Conservation (phyloP, 257 asterid species). For the Rehmannia glutinosa region DNA sequence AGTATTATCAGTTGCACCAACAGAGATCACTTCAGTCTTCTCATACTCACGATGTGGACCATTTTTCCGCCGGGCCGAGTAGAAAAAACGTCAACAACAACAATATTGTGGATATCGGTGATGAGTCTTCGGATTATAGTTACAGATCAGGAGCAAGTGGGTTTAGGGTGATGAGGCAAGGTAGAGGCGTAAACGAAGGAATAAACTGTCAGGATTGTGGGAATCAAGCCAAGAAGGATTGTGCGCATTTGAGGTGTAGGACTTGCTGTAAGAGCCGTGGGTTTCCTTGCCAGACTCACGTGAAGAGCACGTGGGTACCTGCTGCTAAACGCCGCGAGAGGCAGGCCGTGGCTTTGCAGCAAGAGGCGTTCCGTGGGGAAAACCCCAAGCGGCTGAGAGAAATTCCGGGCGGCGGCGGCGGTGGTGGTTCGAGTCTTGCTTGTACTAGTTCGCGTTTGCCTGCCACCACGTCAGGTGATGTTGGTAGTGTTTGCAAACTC, state of each 20-base stretch:
- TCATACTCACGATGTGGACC: slow-evolving; percentile 33
- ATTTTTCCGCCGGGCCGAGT: slow-evolving; percentile 35
- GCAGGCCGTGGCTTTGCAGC: too few species aligned
- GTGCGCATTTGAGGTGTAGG: slow-evolving; percentile 51
- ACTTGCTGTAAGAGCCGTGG: slow-evolving; percentile 72
- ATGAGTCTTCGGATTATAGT: slow-evolving; percentile 21
- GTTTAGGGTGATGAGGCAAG: slow-evolving; percentile 26
- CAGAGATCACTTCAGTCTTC: slow-evolving; percentile 13
- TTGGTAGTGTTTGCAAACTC: not conserved
- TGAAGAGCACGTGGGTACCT: slow-evolving; percentile 74
- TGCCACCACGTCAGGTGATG: slow-evolving; percentile 43
- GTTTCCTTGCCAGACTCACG: slow-evolving; percentile 51
- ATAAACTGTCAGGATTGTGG: slow-evolving; percentile 67
- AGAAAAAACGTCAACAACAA: not conserved
- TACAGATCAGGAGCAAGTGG: slow-evolving; percentile 16
- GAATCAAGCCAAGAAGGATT: slow-evolving; percentile 67
- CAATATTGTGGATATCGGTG: slow-evolving; percentile 20
- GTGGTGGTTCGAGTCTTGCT: slow-evolving; percentile 34
- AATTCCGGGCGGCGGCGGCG: slow-evolving; percentile 4
- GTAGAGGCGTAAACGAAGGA: slow-evolving; percentile 22
- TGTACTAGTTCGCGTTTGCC: slow-evolving; percentile 41
- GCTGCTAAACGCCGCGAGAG: slow-evolving; percentile 58
- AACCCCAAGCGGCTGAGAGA: slow-evolving; percentile 30
- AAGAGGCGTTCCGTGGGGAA: too few species aligned
- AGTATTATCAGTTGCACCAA: slow-evolving; percentile 53